Percentiles rank a stretch among this genome's conserved stretches.
These are phyloP conservation scores for Cyclocybe cylindracea DNA, from an alignment of 768 basidiomycete species.

Conservation along the genomic window DNA sequence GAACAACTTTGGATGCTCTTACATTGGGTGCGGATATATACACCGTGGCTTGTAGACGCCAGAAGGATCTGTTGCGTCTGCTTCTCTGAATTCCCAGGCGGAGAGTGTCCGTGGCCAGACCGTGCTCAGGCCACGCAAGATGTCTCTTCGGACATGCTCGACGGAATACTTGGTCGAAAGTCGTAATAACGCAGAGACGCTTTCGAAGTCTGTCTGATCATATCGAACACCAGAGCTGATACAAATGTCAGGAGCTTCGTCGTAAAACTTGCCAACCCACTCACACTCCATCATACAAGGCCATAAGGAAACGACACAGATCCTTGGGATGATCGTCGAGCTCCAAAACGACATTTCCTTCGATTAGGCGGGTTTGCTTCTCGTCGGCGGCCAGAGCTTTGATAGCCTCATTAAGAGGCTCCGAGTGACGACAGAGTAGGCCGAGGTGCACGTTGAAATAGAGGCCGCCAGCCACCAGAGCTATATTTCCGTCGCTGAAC, in stretches of 20 bases:
- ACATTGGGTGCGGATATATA: constrained; percentile 70
- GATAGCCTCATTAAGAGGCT: constrained; percentile 44
- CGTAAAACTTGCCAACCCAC: constrained; percentile 23
- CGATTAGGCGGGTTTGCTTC: constrained; percentile 33
- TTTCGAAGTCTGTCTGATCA: constrained; percentile 50
- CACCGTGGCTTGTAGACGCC: constrained; percentile 60
- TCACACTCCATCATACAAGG: constrained; percentile 74
- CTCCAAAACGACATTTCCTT: constrained; percentile 57
- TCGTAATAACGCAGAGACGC: constrained; percentile 57
- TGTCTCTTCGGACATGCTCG: constrained; percentile 54
- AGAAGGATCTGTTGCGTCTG: constrained; percentile 45
- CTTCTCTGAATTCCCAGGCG: constrained; percentile 70
- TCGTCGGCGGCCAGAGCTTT: constrained; percentile 28
- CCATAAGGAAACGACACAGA: constrained; percentile 57
- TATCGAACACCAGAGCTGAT: constrained; percentile 45
- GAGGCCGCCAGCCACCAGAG: constrained; percentile 46
- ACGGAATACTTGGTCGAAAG: constrained; percentile 68
- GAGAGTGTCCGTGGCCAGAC: constrained; percentile 64
- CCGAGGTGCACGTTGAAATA: constrained; percentile 76
- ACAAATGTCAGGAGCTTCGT: not conserved
- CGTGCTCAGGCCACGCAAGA: constrained; percentile 50
- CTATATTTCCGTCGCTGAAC: constrained; percentile 73
- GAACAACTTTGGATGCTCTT: constrained; percentile 19
- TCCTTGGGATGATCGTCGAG: constrained; percentile 59
- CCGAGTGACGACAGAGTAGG: constrained; percentile 64